phyloP scores from a whole-genome alignment of 345 rosid genomes.

The Streptanthus diversifolius region DNA sequence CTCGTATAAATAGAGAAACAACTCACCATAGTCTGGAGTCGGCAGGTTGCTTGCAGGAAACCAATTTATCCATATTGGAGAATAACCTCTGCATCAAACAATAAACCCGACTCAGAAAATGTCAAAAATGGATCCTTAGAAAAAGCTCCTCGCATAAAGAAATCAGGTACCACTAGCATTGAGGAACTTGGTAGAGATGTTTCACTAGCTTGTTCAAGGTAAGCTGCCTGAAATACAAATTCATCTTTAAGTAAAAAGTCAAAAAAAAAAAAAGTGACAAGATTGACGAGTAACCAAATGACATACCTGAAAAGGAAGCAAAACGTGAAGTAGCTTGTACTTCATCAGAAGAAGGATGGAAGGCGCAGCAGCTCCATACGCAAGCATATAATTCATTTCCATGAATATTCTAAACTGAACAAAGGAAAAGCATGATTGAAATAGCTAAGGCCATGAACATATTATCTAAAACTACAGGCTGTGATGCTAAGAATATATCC shows the following conservation, averaged over 20 bases:
- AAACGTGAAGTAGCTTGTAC: slow-evolving; percentile 63
- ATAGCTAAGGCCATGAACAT: slow-evolving; percentile 12
- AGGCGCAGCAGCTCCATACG: slow-evolving; percentile 85
- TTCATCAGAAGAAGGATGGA: slow-evolving; percentile 73
- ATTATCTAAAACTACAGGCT: neutral
- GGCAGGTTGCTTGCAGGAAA: slow-evolving; percentile 76
- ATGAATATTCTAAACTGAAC: slow-evolving; percentile 71
- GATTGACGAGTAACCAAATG: slow-evolving; percentile 11
- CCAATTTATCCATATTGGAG: slow-evolving; percentile 71
- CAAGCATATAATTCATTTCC: slow-evolving; percentile 91
- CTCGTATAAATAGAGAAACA: neutral
- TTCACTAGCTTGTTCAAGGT: slow-evolving; percentile 46
- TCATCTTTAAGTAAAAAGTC: slow-evolving; percentile 25
- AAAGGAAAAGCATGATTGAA: slow-evolving; percentile 26
- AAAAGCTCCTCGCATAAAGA: neutral
- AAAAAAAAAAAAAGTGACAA: neutral
- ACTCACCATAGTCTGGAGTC: slow-evolving; percentile 67
- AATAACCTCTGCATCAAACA: slow-evolving; percentile 56
- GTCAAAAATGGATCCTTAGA: neutral
- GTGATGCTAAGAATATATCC: neutral
- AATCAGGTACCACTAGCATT: slow-evolving; percentile 70
- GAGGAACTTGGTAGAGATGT: slow-evolving; percentile 38
- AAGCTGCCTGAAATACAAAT: slow-evolving; percentile 62
- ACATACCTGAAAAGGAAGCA: slow-evolving; percentile 81
- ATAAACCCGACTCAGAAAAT: neutral